Percentiles rank a stretch among this genome's conserved stretches.
These are phyloP conservation scores for Metschnikowia bowlesiae DNA, from an alignment of 805 yeast genomes.

Conservation along the genomic window DNA sequence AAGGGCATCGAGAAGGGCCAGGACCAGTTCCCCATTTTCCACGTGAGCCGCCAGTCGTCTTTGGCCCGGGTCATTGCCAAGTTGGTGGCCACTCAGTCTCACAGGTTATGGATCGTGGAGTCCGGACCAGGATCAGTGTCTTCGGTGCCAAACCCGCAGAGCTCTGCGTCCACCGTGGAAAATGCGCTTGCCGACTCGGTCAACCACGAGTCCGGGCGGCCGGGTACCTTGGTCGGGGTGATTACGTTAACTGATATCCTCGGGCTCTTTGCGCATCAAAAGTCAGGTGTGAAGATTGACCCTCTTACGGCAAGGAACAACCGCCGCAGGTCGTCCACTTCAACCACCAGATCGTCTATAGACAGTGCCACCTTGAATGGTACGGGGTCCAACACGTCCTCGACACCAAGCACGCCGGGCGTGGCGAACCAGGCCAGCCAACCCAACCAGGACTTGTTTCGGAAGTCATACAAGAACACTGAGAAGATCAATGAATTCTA, in stretches of 20 bases:
- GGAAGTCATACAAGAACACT: constrained; percentile 14
- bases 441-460: constrained; percentile 17
- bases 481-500: constrained; percentile 4
- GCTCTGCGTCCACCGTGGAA: constrained; percentile 14
- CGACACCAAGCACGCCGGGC: constrained; percentile 12
- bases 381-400: not conserved
- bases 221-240: constrained; percentile 87
- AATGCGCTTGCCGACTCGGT: constrained; percentile 10
- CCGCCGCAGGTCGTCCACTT: constrained; percentile 60
- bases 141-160: not conserved
- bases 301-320: constrained; percentile 87
- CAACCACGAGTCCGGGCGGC: constrained; percentile 38
- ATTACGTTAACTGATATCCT: constrained; percentile 87
- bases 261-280: constrained; percentile 69
- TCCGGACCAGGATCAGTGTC: constrained; percentile 16
- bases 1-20: constrained; percentile 93
- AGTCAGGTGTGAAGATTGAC: constrained; percentile 67
- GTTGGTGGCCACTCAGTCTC: constrained; percentile 91
- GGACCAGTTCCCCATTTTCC: constrained; percentile 95
- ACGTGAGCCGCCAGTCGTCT: constrained; percentile 74
- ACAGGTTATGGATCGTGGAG: constrained; percentile 81
- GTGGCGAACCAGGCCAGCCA: constrained; percentile 9
- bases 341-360: constrained; percentile 22
- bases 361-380: constrained; percentile 10
- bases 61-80: constrained; percentile 90